phyloP scores from a whole-genome alignment of 1,139 yeast genomes.

The Sugiyamaella japonica region DNA sequence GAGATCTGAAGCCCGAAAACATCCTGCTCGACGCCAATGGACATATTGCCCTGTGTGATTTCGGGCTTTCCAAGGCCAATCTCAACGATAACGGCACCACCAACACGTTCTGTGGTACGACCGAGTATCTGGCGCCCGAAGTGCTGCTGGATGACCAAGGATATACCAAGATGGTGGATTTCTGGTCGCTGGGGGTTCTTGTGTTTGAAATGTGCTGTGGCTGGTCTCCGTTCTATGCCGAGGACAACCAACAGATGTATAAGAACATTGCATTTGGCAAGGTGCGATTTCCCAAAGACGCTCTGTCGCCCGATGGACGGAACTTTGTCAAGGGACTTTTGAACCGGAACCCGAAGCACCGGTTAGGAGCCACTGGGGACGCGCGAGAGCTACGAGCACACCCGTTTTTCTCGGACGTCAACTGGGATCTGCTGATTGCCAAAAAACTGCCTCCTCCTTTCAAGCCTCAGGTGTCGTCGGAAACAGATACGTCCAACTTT shows the following conservation, averaged over 20 bases:
- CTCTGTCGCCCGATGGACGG: slow-evolving; percentile 86
- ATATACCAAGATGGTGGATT: slow-evolving; percentile 91
- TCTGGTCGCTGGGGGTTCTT: slow-evolving; percentile 96
- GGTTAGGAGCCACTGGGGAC: slow-evolving; percentile 87
- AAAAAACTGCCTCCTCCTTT: slow-evolving; percentile 97
- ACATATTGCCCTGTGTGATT: slow-evolving; percentile 94
- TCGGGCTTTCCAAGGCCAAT: slow-evolving; percentile 93
- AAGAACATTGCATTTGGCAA: slow-evolving; percentile 97
- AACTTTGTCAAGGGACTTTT: slow-evolving; percentile 91
- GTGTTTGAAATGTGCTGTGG: slow-evolving; percentile 98
- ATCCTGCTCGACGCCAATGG: slow-evolving; percentile 94
- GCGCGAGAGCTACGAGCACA: slow-evolving; percentile 91
- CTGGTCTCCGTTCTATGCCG: slow-evolving; percentile 99
- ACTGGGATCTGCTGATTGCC: slow-evolving; percentile 76
- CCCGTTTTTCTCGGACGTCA: slow-evolving; percentile 84
- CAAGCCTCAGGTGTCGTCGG: slow-evolving; percentile 87
- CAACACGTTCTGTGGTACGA: slow-evolving; percentile 96
- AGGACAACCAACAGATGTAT: slow-evolving; percentile 96
- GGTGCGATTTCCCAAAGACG: slow-evolving; percentile 94
- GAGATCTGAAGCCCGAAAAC: slow-evolving; percentile 95
- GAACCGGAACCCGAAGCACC: slow-evolving; percentile 92
- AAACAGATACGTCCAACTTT: slow-evolving; percentile 91
- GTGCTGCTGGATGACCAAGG: slow-evolving; percentile 90
- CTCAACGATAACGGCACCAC: slow-evolving; percentile 86
- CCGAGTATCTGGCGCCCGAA: slow-evolving; percentile 96